Base-by-base conservation (phyloP, 2,329 filamentous ascomycete genomes). In the Ilyonectria mors-panacis region DNA sequence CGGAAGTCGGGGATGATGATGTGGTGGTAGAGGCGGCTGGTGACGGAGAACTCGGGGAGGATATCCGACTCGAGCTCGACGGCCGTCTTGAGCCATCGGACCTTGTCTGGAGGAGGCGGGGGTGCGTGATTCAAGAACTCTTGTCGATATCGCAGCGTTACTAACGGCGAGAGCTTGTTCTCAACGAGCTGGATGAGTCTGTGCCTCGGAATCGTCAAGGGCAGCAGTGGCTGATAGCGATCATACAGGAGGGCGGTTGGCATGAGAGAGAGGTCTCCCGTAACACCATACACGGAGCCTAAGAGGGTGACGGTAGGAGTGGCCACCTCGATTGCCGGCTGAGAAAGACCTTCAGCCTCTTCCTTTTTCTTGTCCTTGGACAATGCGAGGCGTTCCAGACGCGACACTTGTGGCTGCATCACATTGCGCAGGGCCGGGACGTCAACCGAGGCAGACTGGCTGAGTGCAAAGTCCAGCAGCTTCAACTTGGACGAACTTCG, bases 211-310 rank as follows among this genome's bases (percentile, higher is more conserved):
- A 83, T 78, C 2, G 80, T 73, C 21, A 81, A 73, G 17, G 82
- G 79, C 6, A 78, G 44, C 30, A 78, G 72, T 2, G 80, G 83
- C 59, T 85, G 83, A 55, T 82, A 83, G 35, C 77, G 79, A 69
- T 82, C 81, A 2, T 75, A 73, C 28, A 81, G 67, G 1, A 82
- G 73, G 13, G 78, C 67, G 6, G 78, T 69, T 3, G 79, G 77
- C 3, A 82, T 70, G 33, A 69, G 72, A 23, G 76, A 76, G 10
- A 78, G 44, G 26, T 75, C 75, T 21, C 60, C 65, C 15, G 70
- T 68, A 15, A 84, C 74, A 0, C 83, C 83, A 44, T 85, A 84
- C 0, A 82, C 74, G 1, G 82, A 82, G 2, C 78, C 81, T 1
- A 80, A 78, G 15, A 85, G 64, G 2, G 79, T 82, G 10, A 85